Conservation (phyloP, 2,329 filamentous ascomycete species). For the Amesomyces nigricolor region DNA sequence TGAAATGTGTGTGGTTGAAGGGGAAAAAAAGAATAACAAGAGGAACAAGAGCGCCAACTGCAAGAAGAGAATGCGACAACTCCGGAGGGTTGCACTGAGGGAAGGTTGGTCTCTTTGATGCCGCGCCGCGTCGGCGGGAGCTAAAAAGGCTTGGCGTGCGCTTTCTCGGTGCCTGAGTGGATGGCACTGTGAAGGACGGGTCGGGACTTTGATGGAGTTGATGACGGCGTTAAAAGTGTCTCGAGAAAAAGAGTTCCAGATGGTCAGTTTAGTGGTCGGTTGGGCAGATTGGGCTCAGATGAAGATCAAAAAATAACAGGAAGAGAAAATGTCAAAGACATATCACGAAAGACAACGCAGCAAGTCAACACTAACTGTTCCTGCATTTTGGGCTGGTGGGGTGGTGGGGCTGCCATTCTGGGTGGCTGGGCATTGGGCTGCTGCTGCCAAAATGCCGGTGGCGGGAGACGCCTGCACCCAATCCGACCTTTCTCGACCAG, state of each 20-base stretch:
- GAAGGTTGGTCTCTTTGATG: background rate
- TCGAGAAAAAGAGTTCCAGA: too few relatives aligned
- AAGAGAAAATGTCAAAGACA: too few relatives aligned
- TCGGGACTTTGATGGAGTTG: background rate
- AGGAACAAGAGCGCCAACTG: background rate
- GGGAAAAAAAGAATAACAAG: background rate
- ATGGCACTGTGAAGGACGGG: slow-evolving; percentile 2
- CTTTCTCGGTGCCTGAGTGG: slow-evolving; percentile 12
- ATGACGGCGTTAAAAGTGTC: too few relatives aligned
- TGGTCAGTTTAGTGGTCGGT: background rate
- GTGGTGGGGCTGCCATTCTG: background rate
- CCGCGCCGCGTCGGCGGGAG: slow-evolving; percentile 10
- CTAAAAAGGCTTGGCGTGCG: slow-evolving; percentile 2
- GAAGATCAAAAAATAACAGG: too few relatives aligned
- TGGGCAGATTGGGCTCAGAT: background rate
- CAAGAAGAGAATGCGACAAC: background rate
- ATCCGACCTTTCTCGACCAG: background rate
- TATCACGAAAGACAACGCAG: background rate
- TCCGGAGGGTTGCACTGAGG: background rate
- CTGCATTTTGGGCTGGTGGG: slow-evolving; percentile 8
- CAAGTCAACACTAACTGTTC: background rate
- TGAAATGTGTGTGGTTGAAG: background rate
- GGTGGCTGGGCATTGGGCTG: slow-evolving; percentile 20
- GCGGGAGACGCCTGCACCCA: slow-evolving; percentile 8
- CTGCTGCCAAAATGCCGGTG: slow-evolving; percentile 13